Evolutionary conservation across 2,329 filamentous ascomycete genomes (phyloP), one percentile per base, ranked within the genome.

Genomic region (Graphilbum fragrans): DNA sequence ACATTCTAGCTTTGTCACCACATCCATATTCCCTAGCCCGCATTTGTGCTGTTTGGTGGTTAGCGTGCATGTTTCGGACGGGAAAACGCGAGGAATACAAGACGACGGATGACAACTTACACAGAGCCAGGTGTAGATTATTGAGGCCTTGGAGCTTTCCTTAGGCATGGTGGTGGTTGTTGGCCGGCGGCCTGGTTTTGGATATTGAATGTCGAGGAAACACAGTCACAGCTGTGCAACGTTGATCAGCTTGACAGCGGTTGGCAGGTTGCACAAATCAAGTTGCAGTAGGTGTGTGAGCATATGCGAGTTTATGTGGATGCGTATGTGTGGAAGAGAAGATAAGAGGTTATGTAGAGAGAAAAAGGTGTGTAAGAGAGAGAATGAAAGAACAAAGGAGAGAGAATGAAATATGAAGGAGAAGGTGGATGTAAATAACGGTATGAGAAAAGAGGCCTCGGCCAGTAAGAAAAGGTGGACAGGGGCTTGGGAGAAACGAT

Each of bases 11-110:
- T 44, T 40, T 2, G 45, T 47, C 12, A 49, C 37, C n/a, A 43
- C 41, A 6, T 21, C 37, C 47, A 49, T 44, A 25, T 41, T 43
- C 18, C 18, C 39, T 4, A 49, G 37, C n/a, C 41, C 47, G 21
- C 47, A 49, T 16, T 41, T 34, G 25, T 49, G 47, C 47, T 49
- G 33, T 31, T 31, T 5, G 23, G 23, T n/a, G n/a, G n/a, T n/a
- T n/a, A n/a, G n/a, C n/a, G n/a, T n/a, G 23, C 23, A 27, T 27
- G 32, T 9, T 11, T 18, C 12, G 18, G n/a, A 12, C 29, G 9
- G 6, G 8, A 27, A 27, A 14, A 22, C 5, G 3, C 5, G 2
- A n/a, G 20, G 27, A 22, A 41, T 29, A 16, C 20, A 35, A 17
- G 22, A 4, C 20, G n/a, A 6, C 39, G n/a, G n/a, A n/a, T n/a